These are phyloP conservation scores for Kregervanrija fluxuum DNA, from an alignment of 805 yeast genomes.

Conservation along the genomic window DNA sequence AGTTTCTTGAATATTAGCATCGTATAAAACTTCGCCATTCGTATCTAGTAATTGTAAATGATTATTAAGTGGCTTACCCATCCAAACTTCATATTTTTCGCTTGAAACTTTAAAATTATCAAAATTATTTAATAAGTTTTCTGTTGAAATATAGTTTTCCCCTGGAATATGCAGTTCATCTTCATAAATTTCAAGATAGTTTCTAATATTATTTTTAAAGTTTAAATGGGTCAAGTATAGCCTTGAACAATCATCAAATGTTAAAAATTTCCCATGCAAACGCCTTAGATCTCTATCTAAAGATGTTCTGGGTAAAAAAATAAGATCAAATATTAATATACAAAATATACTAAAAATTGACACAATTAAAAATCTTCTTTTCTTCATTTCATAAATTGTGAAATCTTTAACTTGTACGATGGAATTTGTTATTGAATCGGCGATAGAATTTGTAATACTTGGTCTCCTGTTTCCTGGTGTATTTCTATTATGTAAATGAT, in stretches of 20 bases:
- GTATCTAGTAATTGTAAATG: constrained; percentile 31
- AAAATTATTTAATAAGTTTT: constrained; percentile 10
- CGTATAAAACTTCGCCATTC: constrained; percentile 32
- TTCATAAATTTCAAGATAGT: constrained; percentile 15
- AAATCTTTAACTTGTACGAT: constrained; percentile 21
- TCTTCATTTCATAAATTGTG: constrained; percentile 22
- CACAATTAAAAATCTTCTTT: constrained; percentile 28
- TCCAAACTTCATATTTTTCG: constrained; percentile 52
- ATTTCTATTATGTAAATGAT: background rate
- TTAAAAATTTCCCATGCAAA: constrained; percentile 56
- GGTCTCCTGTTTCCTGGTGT: background rate
- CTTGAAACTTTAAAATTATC: constrained; percentile 33
- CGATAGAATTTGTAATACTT: constrained; percentile 12
- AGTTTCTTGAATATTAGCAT: constrained; percentile 45
- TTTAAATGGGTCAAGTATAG: constrained; percentile 31
- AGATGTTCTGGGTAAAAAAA: constrained; percentile 81
- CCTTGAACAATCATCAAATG: constrained; percentile 65
- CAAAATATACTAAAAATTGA: constrained; percentile 32
- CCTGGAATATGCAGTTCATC: constrained; percentile 20
- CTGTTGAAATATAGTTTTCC: constrained; percentile 14
- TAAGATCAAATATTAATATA: constrained; percentile 53
- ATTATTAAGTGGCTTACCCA: constrained; percentile 44
- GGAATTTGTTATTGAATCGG: constrained; percentile 24
- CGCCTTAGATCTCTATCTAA: constrained; percentile 74
- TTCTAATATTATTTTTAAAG: constrained; percentile 16